Evolutionary conservation across 805 yeast genomes (phyloP).

Genomic region (Aciculoconidium aculeatum): DNA sequence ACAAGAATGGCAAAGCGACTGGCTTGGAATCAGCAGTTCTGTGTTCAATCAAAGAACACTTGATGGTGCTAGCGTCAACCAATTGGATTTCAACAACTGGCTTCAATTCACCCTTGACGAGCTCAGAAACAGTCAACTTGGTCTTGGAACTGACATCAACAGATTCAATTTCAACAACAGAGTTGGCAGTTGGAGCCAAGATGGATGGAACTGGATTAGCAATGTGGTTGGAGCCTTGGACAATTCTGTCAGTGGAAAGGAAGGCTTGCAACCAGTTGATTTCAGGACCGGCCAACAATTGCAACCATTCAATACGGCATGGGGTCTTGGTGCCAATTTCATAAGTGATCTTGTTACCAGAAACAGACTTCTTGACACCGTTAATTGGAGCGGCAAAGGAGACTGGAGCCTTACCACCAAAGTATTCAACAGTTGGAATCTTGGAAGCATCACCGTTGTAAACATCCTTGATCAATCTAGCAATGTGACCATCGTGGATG

Average conservation of each 20-base stretch:
- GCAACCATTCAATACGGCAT: constrained; percentile 55
- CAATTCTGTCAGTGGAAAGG: constrained; percentile 69
- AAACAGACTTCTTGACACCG: constrained; percentile 29
- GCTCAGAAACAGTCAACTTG: constrained; percentile 60
- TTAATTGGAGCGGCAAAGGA: constrained; percentile 17
- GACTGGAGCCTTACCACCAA: constrained; percentile 56
- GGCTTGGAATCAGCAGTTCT: constrained; percentile 77
- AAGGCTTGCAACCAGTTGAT: constrained; percentile 91
- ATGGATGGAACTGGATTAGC: constrained; percentile 76
- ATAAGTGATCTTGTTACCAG: constrained; percentile 23
- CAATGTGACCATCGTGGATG: constrained; percentile 87
- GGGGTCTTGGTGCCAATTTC: constrained; percentile 32
- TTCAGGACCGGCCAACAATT: constrained; percentile 69
- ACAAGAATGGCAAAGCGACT: constrained; percentile 70
- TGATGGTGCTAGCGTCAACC: constrained; percentile 47
- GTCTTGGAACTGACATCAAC: constrained; percentile 47
- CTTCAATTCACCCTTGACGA: constrained; percentile 61
- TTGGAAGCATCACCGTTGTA: constrained; percentile 65
- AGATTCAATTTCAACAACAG: constrained; percentile 55
- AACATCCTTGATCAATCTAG: constrained; percentile 56
- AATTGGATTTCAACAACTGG: constrained; percentile 62
- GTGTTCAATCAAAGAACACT: constrained; percentile 74
- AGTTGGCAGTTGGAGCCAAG: constrained; percentile 63
- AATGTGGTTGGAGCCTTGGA: constrained; percentile 78
- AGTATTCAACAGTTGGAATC: constrained; percentile 87